Evolutionary conservation across 192 early-diverging fungal species (phyloP), one percentile per base, ranked within the genome.

Genomic region (Entomortierella chlamydospora): DNA sequence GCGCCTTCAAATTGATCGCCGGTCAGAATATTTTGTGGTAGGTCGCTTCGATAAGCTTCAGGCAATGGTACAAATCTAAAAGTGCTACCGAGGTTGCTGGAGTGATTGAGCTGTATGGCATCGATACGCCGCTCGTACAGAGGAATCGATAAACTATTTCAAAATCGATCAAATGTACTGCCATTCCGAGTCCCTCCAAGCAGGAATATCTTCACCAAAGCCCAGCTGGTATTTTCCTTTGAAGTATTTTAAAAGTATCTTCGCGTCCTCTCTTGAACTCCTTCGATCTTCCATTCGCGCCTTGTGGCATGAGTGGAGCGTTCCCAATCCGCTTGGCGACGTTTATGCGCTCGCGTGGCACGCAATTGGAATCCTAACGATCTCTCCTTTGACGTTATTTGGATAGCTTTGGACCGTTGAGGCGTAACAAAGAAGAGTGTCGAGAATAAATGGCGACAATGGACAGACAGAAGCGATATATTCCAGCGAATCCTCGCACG

Each of bases 161-260:
- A 47, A 49, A 54, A 25, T 74, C 72, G 13, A 1, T 78, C 67
- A 54, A 78, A 70, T 37, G 53, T 1, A 49, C 64, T n/a, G n/a
- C n/a, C n/a, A n/a, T 34, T 15, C 20, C 26, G 42, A 41, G 17
- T 37, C 34, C 45, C 54, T 34, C 64, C 52, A 0, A 55, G 64
- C 15, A 78, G 39, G 55, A 70, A 70, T 50, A 78, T 70, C 4
- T 57, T 52, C 41, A 60, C 50, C 25, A 70, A 67, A 1, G 73
- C 73, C 4, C 25, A 0, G 39, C 55, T 39, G 53, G 34, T 43
- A 33, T 51, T 31, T n/a, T 1, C 55, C 45, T 64, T 61, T 4
- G 34, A 15, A 29, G 1, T 45, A 1, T 26, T 37, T 12, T 39
- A 26, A 53, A 31, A 0, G 47, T 0, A 33, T 0, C 54, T 12